Evolutionary conservation across 73 alveolate species (phyloP).

Genomic region (Breviolum minutum): DNA sequence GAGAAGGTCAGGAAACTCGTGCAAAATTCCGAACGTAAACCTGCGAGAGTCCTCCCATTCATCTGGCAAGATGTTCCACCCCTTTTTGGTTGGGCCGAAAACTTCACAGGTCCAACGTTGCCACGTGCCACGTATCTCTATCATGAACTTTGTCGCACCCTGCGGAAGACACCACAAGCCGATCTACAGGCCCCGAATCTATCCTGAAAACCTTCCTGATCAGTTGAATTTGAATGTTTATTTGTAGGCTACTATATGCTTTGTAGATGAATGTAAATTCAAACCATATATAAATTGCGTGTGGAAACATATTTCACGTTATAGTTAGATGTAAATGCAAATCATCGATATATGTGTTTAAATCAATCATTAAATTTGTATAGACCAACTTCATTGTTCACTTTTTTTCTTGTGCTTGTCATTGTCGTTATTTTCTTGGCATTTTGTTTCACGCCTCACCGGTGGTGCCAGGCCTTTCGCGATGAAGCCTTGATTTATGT

Average conservation of each 20-base stretch:
- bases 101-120: constrained; percentile 1
- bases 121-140: constrained; percentile 49
- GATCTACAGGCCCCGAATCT: background rate
- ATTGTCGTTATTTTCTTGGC: background rate
- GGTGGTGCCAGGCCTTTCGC: constrained; percentile 7
- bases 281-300: no score
- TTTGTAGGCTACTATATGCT: background rate
- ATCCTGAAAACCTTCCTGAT: no score
- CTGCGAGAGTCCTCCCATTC: background rate
- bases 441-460: background rate
- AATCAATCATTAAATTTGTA: background rate
- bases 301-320: background rate
- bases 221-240: background rate
- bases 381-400: background rate
- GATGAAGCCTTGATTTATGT: constrained; percentile 65
- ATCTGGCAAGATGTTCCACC: no score
- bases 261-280: background rate
- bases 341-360: background rate
- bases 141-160: background rate
- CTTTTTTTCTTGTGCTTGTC: background rate
- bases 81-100: background rate
- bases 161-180: background rate
- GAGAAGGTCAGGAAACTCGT: no score
- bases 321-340: background rate
- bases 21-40: background rate